Percentiles rank a stretch among this genome's conserved stretches.
phyloP scores from a whole-genome alignment of 257 asterid genomes.

The Capsicum baccatum region DNA sequence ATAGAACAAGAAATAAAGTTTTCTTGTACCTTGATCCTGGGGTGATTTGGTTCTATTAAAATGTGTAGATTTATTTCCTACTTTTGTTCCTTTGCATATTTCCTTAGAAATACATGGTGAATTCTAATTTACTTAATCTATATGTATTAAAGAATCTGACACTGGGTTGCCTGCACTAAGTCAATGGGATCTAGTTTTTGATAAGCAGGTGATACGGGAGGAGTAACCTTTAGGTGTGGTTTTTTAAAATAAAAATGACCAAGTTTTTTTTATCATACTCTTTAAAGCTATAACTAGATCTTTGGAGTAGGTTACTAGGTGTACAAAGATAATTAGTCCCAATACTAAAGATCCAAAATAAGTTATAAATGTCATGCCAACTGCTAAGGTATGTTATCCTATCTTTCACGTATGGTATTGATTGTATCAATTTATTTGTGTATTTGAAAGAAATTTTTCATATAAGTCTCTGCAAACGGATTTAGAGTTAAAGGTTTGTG shows the following conservation, averaged over 20 bases:
- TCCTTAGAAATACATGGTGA: background rate
- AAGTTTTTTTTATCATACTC: background rate
- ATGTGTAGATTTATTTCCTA: background rate
- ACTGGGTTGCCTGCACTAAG: conserved; percentile 98
- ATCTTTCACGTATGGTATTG: background rate
- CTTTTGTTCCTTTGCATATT: background rate
- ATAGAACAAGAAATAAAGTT: background rate
- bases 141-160: conserved; percentile 93
- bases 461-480: background rate
- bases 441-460: background rate
- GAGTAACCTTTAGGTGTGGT: conserved; percentile 85
- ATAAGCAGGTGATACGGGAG: conserved; percentile 99
- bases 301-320: conserved; percentile 75
- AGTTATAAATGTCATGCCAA: conserved; percentile 76
- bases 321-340: conserved; percentile 91
- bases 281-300: background rate
- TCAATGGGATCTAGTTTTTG: conserved; percentile 98
- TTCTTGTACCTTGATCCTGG: conserved; percentile 1
- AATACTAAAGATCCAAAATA: conserved; percentile 81
- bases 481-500: background rate
- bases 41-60: background rate
- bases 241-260: background rate
- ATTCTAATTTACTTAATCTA: background rate
- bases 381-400: conserved; percentile 53
- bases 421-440: background rate